Evolutionary conservation across 495 filamentous ascomycete genomes (phyloP).

Genomic region (Bombardia bombarda): DNA sequence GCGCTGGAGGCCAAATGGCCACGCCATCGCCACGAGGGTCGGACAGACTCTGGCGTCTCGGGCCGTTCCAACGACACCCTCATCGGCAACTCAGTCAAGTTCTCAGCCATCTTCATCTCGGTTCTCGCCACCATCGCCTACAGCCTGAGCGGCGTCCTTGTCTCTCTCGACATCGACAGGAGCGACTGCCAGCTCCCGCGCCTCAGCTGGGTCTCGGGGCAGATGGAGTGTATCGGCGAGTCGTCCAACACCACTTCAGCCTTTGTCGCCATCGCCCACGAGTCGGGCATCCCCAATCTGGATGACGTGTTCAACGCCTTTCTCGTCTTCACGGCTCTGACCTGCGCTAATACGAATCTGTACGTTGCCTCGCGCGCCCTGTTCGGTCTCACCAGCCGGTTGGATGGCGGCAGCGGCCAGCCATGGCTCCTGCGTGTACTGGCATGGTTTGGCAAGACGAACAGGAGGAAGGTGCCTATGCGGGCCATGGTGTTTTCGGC

Average conservation of each 20-base stretch:
- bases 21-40: slow-evolving; percentile 16
- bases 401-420: slow-evolving; percentile 21
- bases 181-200: slow-evolving; percentile 10
- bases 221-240: not conserved
- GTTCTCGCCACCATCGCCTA: slow-evolving; percentile 22
- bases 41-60: slow-evolving; percentile 20
- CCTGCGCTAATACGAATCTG: slow-evolving; percentile 30
- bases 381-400: slow-evolving; percentile 28
- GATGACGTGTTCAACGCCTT: slow-evolving; percentile 16
- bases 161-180: slow-evolving; percentile 8
- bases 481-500: slow-evolving; percentile 30
- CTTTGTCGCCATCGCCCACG: slow-evolving; percentile 29
- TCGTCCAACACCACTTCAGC: slow-evolving; percentile 16
- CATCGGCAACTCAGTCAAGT: slow-evolving; percentile 20
- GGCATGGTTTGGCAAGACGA: slow-evolving; percentile 28
- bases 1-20: slow-evolving; percentile 31
- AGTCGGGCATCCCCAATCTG: slow-evolving; percentile 8
- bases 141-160: slow-evolving; percentile 15
- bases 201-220: slow-evolving; percentile 7
- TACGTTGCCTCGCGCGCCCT: slow-evolving; percentile 35
- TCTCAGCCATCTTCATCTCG: slow-evolving; percentile 23
- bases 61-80: slow-evolving; percentile 14
- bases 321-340: slow-evolving; percentile 15
- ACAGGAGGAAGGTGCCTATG: slow-evolving; percentile 32
- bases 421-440: slow-evolving; percentile 13